A percentile compares a stretch with the other conserved stretches of the same genome.
phyloP scores from a whole-genome alignment of 2,329 filamentous ascomycete species.

The Fusarium sp. region DNA sequence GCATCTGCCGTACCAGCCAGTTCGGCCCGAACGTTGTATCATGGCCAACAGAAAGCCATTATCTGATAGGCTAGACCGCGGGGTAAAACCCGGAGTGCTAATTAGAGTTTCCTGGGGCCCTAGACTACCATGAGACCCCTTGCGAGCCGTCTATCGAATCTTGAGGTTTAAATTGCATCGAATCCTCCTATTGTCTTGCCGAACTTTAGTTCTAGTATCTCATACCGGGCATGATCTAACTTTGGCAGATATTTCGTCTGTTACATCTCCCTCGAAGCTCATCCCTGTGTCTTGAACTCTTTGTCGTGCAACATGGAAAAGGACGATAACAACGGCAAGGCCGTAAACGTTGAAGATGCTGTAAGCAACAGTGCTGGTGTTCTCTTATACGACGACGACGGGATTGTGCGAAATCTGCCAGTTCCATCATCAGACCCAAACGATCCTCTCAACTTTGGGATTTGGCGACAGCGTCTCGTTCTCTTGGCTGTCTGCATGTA shows the following conservation, averaged over 20 bases:
- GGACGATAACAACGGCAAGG: not conserved
- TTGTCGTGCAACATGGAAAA: not conserved
- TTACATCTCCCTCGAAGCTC: rapidly evolving
- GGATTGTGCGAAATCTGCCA: not conserved
- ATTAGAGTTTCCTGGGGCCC: not conserved
- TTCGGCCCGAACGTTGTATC: not conserved
- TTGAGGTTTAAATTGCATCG: not conserved
- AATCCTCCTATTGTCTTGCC: not conserved
- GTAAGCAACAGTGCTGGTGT: not conserved
- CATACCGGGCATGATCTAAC: rapidly evolving
- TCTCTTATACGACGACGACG: not conserved
- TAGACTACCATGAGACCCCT: not conserved
- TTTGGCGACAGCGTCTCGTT: not conserved
- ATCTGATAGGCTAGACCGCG: not conserved
- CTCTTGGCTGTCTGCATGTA: not conserved
- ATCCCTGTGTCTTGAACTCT: not conserved
- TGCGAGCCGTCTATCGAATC: not conserved
- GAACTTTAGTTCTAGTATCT: rapidly evolving
- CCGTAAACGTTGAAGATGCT: not conserved
- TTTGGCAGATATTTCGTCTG: rapidly evolving
- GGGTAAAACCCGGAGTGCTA: not conserved
- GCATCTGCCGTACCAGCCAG: not conserved
- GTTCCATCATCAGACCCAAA: not conserved
- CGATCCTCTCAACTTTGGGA: not conserved
- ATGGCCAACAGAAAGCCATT: not conserved